Base-by-base conservation (phyloP, 2,329 filamentous ascomycete genomes). In the Ambrosiella beaveri region DNA sequence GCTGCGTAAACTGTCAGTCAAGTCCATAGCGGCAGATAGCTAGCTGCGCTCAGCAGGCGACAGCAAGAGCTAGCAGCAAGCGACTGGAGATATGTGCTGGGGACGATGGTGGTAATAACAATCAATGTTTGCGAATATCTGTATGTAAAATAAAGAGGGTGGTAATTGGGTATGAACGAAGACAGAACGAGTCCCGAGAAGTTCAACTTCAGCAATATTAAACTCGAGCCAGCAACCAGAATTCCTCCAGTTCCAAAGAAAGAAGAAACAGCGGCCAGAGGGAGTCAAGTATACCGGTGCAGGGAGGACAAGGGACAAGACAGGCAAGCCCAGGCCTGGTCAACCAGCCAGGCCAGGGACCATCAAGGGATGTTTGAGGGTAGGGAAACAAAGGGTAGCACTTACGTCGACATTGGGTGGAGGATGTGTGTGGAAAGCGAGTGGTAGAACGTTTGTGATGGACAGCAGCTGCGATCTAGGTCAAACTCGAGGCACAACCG, bases 1-100 rank as follows among this genome's bases (percentile, higher is more conserved):
- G 68, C 76, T 80, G 64, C 58, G 58, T 40, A 61, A 52, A 38
- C 49, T 54, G 57, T 59, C 57, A 59, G 57, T 37, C 12, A 59
- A 53, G 53, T 50, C 57, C 57, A 59, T 59, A 27, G 19, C 39
- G 17, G 13, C 44, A n/a, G 44, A 8, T n/a, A 17, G n/a, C 44
- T 8, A 47, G 27, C 27, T 27, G 27, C 27, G 27, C 27, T 27
- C 27, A 27, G 27, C 27, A 27, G 27, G 27, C 27, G 27, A 27
- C 51, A 53, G 38, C 35, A 53, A n/a, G 11, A 53, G 35, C 35
- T 27, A 36, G n/a, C 51, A 37, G 36, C 37, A 36, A 53, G 35
- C 35, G 13, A 38, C 35, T 37, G 38, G 51, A n/a, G 36, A 39
- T 9, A 36, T 53, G 51, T n/a, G 35, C 51, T 9, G 17, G 37